phyloP scores from a whole-genome alignment of 768 basidiomycete genomes.

The Auricularia auricula-judae region DNA sequence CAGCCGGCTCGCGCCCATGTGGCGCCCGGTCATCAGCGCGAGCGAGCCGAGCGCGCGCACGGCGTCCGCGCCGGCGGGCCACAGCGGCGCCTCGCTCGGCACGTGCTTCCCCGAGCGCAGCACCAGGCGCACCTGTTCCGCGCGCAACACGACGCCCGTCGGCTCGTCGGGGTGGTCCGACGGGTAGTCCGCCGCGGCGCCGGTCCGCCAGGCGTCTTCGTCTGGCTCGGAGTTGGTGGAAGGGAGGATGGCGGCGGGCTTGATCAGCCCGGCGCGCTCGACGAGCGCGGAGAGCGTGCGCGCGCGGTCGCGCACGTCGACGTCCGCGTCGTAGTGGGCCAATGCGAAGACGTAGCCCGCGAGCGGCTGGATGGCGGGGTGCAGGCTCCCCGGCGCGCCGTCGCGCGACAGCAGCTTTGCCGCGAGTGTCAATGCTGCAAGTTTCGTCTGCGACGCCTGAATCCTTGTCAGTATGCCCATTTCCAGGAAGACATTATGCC shows the following conservation, averaged over 20 bases:
- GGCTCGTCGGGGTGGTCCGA: conserved; percentile 33
- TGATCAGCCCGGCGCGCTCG: conserved; percentile 29
- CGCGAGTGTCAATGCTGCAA: conserved; percentile 77
- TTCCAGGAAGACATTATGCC: too few species aligned
- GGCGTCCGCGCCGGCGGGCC: conserved; percentile 25
- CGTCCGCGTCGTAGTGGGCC: conserved; percentile 79
- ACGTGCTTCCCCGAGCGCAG: conserved; percentile 66
- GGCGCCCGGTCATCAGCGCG: conserved; percentile 46
- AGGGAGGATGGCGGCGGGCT: conserved; percentile 6
- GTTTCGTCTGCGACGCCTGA: conserved; percentile 42
- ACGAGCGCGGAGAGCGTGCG: conserved; percentile 70
- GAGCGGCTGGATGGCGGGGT: conserved; percentile 30
- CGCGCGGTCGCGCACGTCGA: conserved; percentile 85
- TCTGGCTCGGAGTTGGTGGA: conserved; percentile 10
- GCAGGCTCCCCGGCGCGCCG: conserved; percentile 26
- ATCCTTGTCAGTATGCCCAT: conserved; percentile 7
- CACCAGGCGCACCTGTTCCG: conserved; percentile 72
- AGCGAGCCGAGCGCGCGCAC: conserved; percentile 47
- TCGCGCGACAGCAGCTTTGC: conserved; percentile 74
- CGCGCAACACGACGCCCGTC: conserved; percentile 65
- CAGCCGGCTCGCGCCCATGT: conserved; percentile 36
- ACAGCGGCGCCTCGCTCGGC: conserved; percentile 23
- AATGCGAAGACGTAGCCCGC: conserved; percentile 67
- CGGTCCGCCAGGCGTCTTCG: conserved; percentile 16
- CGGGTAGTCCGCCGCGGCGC: background rate